Evolutionary conservation across 257 asterid species (phyloP), one percentile per base, ranked within the genome.

Genomic region (Solanum phureja): DNA sequence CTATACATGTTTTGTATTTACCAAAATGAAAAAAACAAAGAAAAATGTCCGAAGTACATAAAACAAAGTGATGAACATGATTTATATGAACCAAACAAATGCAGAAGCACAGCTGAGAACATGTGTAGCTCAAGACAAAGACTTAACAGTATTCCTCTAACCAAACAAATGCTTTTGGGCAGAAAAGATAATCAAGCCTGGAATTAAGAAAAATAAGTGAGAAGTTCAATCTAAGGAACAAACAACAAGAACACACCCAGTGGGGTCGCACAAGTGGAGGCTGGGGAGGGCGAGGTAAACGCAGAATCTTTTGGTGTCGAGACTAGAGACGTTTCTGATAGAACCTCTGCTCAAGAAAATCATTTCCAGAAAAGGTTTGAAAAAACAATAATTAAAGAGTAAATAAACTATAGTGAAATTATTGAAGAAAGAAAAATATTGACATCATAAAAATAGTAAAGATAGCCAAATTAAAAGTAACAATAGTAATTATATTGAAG

Each of bases 1-100:
- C 98, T 95, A 83, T 79, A 23, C 27, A n/a, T 24, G 37, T 5
- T 37, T 81, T 9, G 18, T 9, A 19, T 29, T 8, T 9, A 82
- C 85, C 9, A 4, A 49, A 82, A 49, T n/a, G n/a, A 31, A 5
- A 24, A 27, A 33, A 33, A 3, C 3, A 37, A 37, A 6, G 84
- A 46, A 38, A 58, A 79, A n/a, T 37, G 24, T 89, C 40, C 34
- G 21, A 72, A 75, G 56, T 6, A 82, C 9, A 46, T 3, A 33
- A 56, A 37, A 86, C 11, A n/a, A 19, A n/a, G 14, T 23, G 9
- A 42, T 71, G 29, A 31, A 7, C 77, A 12, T 29, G 71, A 19
- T 27, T 42, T 56, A 37, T 7, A 31, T 23, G 68, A 29, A 81
- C 68, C 68, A 81, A 81, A 29, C 68, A 46, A 46, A 79, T 24